These are phyloP conservation scores for Phytophthora citrophthora DNA, from an alignment of 352 stramenopile genomes.

Conservation along the genomic window DNA sequence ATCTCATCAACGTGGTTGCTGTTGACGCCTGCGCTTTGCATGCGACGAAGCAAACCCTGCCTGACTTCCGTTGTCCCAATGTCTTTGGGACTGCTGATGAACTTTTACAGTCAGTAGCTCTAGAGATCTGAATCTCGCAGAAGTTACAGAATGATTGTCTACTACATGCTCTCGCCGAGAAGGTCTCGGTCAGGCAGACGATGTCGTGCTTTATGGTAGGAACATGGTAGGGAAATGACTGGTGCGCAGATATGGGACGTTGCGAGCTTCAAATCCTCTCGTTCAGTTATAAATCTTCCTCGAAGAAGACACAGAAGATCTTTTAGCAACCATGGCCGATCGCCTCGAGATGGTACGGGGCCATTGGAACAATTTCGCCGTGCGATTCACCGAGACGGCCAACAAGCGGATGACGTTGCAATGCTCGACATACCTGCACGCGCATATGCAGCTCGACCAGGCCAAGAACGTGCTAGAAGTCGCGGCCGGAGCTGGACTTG, in stretches of 20 bases:
- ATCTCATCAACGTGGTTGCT: not conserved
- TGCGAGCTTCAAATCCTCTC: not conserved
- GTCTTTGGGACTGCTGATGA: not conserved
- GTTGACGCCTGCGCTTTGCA: not conserved
- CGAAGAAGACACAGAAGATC: not conserved
- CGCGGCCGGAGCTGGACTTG: conserved; percentile 50
- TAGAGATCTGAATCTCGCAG: too few species aligned
- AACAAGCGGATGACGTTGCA: conserved; percentile 63
- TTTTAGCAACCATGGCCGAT: conserved; percentile 15
- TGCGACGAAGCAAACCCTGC: not conserved
- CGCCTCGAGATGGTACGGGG: conserved; percentile 20
- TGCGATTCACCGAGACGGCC: conserved; percentile 49
- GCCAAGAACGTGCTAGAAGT: conserved; percentile 56
- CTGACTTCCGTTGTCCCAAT: not conserved
- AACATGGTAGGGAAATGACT: not conserved
- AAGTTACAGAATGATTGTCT: too few species aligned
- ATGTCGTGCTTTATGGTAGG: not conserved
- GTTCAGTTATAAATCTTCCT: not conserved
- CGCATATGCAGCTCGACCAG: conserved; percentile 53
- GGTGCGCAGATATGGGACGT: not conserved
- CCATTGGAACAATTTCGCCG: conserved; percentile 46
- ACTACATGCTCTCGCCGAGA: too few species aligned
- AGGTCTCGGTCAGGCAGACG: not conserved
- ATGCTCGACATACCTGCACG: conserved; percentile 49
- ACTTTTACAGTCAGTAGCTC: too few species aligned